phyloP scores from a whole-genome alignment of 2,329 filamentous ascomycete genomes.

The Rhynchosporium agropyri region DNA sequence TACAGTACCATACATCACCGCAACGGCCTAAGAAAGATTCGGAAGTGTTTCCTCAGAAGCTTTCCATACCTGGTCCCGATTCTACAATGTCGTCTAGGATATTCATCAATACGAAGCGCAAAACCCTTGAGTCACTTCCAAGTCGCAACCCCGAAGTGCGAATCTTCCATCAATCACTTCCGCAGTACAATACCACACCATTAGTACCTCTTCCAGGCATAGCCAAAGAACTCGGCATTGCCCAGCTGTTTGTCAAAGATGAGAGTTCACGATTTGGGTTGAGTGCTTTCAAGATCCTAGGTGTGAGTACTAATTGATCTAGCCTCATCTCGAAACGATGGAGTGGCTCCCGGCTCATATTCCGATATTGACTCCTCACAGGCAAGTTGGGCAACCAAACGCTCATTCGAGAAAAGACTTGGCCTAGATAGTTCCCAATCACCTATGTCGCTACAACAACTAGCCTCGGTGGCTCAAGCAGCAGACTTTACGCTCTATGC shows the following conservation, averaged over 20 bases:
- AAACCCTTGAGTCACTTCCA: neutral
- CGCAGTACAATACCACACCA: slow-evolving; percentile 24
- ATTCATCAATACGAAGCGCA: slow-evolving; percentile 16
- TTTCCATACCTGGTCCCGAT: neutral
- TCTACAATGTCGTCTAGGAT: slow-evolving; percentile 13
- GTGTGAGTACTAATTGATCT: slow-evolving; percentile 63
- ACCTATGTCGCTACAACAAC: slow-evolving; percentile 8
- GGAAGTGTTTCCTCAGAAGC: neutral
- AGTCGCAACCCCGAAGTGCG: slow-evolving; percentile 2
- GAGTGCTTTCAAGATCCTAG: slow-evolving; percentile 79
- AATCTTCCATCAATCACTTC: slow-evolving; percentile 28
- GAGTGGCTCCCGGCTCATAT: slow-evolving; percentile 43
- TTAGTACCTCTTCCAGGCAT: slow-evolving; percentile 52
- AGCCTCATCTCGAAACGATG: slow-evolving; percentile 49
- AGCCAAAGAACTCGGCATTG: slow-evolving; percentile 59
- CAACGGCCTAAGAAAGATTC: no score
- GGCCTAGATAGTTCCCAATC: neutral
- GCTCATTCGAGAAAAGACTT: slow-evolving; percentile 8
- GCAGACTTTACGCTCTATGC: slow-evolving; percentile 52
- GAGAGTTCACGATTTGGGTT: slow-evolving; percentile 70
- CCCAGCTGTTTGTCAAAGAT: slow-evolving; percentile 67
- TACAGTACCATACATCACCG: no score
- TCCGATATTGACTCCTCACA: neutral
- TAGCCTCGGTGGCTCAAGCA: slow-evolving; percentile 42
- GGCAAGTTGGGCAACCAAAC: slow-evolving; percentile 13